These are phyloP conservation scores for Luffa acutangula DNA, from an alignment of 306 rosid genomes.

Conservation along the genomic window DNA sequence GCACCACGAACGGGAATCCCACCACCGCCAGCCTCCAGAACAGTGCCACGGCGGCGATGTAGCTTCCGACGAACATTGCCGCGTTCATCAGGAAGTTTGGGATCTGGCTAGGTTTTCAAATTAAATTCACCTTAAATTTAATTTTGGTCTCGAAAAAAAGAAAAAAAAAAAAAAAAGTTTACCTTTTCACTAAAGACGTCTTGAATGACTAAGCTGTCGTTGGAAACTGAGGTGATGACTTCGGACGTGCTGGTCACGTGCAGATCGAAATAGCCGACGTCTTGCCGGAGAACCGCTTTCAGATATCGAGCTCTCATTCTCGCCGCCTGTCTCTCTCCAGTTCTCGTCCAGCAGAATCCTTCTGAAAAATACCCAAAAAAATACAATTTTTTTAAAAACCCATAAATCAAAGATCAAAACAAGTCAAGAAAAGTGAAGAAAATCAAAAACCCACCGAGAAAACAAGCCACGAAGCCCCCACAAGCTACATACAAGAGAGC, in stretches of 20 bases:
- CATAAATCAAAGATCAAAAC: too few relatives aligned
- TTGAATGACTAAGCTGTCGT: slow-evolving; percentile 73
- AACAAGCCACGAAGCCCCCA: slow-evolving; percentile 55
- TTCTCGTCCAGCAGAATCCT: slow-evolving; percentile 98
- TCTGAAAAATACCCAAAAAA: slow-evolving; percentile 21
- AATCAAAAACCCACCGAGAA: slow-evolving; percentile 55
- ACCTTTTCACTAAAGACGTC: slow-evolving; percentile 89
- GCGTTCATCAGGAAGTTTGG: slow-evolving; percentile 73
- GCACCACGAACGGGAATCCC: slow-evolving; percentile 61
- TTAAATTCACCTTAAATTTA: too few relatives aligned
- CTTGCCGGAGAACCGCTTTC: slow-evolving; percentile 81
- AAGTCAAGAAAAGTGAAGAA: not conserved
- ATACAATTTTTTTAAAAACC: not conserved
- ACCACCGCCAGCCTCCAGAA: slow-evolving; percentile 70
- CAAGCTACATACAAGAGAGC: slow-evolving; percentile 54
- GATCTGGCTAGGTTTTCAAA: slow-evolving; percentile 17
- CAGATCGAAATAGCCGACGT: slow-evolving; percentile 84
- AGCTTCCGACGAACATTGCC: slow-evolving; percentile 59
- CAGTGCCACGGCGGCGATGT: slow-evolving; percentile 50
- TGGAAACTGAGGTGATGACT: slow-evolving; percentile 76
- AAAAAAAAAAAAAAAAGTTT: not conserved
- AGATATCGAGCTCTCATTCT: slow-evolving; percentile 77
- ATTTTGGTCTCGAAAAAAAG: too few relatives aligned
- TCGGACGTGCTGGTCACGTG: slow-evolving; percentile 88
- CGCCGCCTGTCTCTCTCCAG: slow-evolving; percentile 85